These are phyloP conservation scores for Chrysanthemum lavandulifolium DNA, from an alignment of 129 eudicot genomes.

Conservation along the genomic window DNA sequence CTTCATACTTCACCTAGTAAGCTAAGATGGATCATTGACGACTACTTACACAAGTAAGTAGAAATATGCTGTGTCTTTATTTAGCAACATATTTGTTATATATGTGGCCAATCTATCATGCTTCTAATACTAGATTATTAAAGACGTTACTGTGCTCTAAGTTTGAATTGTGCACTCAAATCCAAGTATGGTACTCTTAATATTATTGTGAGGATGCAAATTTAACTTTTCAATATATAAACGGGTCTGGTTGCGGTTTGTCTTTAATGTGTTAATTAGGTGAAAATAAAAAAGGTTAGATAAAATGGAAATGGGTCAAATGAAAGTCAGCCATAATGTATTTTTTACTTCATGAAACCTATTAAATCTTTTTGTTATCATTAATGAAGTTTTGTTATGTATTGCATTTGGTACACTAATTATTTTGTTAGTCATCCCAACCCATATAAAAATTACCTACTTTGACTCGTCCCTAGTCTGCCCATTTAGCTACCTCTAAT, in stretches of 20 bases:
- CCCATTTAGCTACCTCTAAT: not conserved
- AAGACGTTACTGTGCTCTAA: no score
- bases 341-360: not conserved
- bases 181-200: not conserved
- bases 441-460: not conserved
- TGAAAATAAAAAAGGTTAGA: not conserved
- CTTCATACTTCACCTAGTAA: conserved; percentile 73
- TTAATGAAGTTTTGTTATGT: not conserved
- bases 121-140: no score
- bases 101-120: not conserved
- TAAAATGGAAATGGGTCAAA: not conserved
- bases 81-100: not conserved
- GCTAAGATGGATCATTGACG: conserved; percentile 74
- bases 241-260: not conserved
- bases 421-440: not conserved
- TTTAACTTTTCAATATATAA: not conserved
- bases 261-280: not conserved
- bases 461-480: not conserved
- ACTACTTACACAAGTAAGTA: conserved; percentile 66
- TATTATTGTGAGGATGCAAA: not conserved
- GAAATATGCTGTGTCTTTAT: not conserved
- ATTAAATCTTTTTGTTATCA: not conserved
- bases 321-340: not conserved
- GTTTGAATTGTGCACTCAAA: no score
- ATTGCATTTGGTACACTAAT: not conserved